Evolutionary conservation across 2,329 filamentous ascomycete genomes (phyloP).

Genomic region (Talaromyces sp.): DNA sequence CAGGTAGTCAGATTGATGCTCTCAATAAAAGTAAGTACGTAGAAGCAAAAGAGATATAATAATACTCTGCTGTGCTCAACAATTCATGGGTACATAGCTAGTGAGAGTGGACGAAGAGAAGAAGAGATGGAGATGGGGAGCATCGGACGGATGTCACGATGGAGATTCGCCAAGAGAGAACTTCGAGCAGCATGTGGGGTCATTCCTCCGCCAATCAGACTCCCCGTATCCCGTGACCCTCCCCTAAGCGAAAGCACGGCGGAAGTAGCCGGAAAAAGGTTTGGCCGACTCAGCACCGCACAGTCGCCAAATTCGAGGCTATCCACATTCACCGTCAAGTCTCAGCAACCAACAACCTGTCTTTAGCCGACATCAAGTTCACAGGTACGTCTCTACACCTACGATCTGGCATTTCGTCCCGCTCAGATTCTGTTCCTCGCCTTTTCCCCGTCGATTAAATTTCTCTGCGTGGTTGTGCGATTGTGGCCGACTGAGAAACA

Average conservation of each 20-base stretch:
- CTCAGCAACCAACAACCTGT: constrained; percentile 16
- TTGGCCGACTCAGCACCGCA: constrained; percentile 14
- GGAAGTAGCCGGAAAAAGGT: constrained; percentile 11
- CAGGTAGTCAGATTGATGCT: not conserved
- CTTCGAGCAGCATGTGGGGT: not conserved
- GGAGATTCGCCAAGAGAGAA: too few relatives aligned
- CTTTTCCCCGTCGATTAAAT: not conserved
- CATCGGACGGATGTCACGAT: not conserved
- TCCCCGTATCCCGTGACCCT: not conserved
- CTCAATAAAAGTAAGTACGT: not conserved
- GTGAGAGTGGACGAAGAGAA: not conserved
- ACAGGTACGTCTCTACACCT: constrained; percentile 18
- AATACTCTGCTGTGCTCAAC: too few relatives aligned
- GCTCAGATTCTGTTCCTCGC: not conserved
- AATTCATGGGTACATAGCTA: too few relatives aligned
- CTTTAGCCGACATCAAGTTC: constrained; percentile 21
- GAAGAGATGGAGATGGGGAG: not conserved
- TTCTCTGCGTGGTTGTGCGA: not conserved
- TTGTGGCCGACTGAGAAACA: constrained; percentile 13
- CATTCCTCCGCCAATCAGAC: not conserved
- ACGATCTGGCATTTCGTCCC: not conserved
- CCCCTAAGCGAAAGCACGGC: constrained; percentile 16
- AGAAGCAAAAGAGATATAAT: not conserved
- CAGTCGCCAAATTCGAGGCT: constrained; percentile 21
- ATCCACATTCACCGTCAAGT: constrained; percentile 11